These are phyloP conservation scores for Ensete glaucum DNA, from an alignment of 176 grass and related monocot species.

Conservation along the genomic window DNA sequence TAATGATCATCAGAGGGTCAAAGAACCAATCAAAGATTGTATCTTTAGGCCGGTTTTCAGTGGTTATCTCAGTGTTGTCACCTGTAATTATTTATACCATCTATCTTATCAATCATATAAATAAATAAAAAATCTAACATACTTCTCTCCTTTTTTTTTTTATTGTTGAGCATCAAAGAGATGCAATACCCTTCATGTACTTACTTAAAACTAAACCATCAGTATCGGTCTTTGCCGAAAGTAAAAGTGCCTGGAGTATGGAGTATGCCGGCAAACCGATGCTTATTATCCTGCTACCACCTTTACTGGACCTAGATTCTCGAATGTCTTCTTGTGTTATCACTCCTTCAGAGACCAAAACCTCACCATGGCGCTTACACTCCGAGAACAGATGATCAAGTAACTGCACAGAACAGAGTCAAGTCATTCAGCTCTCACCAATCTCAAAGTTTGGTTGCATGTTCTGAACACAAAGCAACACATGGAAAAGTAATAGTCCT, in stretches of 20 bases:
- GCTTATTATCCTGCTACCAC: constrained; percentile 55
- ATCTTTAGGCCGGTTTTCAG: constrained; percentile 66
- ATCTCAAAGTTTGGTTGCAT: not conserved
- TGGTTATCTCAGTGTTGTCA: constrained; percentile 64
- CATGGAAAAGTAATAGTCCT: no score
- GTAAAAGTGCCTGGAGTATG: constrained; percentile 72
- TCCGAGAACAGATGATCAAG: constrained; percentile 68
- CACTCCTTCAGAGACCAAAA: constrained; percentile 54
- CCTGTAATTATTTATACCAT: constrained; percentile 32
- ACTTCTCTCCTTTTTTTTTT: not conserved
- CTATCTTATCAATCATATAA: not conserved
- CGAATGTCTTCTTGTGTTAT: constrained; percentile 70
- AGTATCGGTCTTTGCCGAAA: constrained; percentile 53
- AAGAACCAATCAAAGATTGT: constrained; percentile 87
- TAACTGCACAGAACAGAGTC: constrained; percentile 43
- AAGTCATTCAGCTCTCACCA: constrained; percentile 18
- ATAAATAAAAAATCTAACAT: not conserved
- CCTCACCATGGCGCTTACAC: constrained; percentile 57
- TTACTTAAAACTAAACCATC: constrained; percentile 66
- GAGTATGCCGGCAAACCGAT: constrained; percentile 86
- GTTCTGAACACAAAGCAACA: no score
- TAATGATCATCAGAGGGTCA: constrained; percentile 83
- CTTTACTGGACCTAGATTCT: constrained; percentile 74
- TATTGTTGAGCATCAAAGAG: not conserved
- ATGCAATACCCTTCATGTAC: constrained; percentile 4